Conservation (phyloP, 495 filamentous ascomycete genomes). For the Aspergillus carlsbadensis region DNA sequence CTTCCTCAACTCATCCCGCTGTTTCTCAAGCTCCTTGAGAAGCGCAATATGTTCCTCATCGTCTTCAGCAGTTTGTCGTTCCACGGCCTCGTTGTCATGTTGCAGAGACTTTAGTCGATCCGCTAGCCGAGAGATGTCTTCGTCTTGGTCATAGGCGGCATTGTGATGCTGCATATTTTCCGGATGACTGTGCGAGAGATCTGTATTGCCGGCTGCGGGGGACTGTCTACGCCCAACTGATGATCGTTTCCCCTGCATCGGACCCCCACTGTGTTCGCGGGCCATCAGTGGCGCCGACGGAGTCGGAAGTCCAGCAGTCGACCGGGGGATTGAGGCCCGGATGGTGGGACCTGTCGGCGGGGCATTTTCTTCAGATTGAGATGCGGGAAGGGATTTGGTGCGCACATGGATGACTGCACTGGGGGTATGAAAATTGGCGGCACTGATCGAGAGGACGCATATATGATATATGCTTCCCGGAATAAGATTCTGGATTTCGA, state of each 20-base stretch:
- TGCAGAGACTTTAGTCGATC: slow-evolving; percentile 69
- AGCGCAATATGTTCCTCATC: slow-evolving; percentile 72
- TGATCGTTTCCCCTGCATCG: slow-evolving; percentile 59
- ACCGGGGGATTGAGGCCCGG: slow-evolving; percentile 43
- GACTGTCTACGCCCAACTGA: slow-evolving; percentile 74
- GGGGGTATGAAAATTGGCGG: slow-evolving; percentile 85
- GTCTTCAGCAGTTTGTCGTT: slow-evolving; percentile 58
- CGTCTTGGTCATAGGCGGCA: slow-evolving; percentile 31
- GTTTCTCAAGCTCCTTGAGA: slow-evolving; percentile 56
- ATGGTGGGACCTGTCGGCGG: slow-evolving; percentile 37
- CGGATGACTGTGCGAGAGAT: slow-evolving; percentile 33
- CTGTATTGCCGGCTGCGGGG: slow-evolving; percentile 63
- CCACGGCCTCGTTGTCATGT: slow-evolving; percentile 72
- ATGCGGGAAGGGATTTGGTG: slow-evolving; percentile 58
- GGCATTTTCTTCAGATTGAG: slow-evolving; percentile 53
- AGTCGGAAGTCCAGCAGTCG: slow-evolving; percentile 52
- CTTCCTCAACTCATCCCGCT: slow-evolving; percentile 71
- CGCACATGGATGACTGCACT: slow-evolving; percentile 80
- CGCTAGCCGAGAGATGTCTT: slow-evolving; percentile 59
- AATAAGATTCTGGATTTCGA: slow-evolving; percentile 81
- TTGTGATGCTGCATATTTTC: slow-evolving; percentile 38
- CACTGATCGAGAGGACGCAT: slow-evolving; percentile 83
- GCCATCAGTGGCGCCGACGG: slow-evolving; percentile 54
- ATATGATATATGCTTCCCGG: slow-evolving; percentile 89
- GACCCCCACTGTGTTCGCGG: slow-evolving; percentile 61